These are phyloP conservation scores for Cinnamomum micranthum DNA, from an alignment of 164 flowering plant genomes.

Conservation along the genomic window DNA sequence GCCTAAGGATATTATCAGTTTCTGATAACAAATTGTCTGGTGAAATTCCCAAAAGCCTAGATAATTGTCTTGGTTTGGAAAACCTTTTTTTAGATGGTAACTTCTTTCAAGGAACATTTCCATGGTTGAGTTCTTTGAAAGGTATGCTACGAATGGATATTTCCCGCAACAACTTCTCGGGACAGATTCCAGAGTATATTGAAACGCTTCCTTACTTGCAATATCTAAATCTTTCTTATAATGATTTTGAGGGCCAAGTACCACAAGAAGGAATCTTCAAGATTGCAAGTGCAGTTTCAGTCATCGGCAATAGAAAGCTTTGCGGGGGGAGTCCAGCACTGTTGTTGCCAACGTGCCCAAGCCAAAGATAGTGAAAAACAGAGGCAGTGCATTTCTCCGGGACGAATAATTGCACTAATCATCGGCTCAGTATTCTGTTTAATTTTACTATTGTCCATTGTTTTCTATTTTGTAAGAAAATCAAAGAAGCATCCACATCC, in stretches of 20 bases:
- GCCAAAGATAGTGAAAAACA: neutral
- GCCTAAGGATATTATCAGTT: neutral
- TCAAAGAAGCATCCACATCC: neutral
- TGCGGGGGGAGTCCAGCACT: constrained; percentile 36
- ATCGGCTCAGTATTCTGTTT: neutral
- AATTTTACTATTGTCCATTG: neutral
- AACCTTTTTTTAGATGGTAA: neutral
- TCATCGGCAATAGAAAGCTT: constrained; percentile 28
- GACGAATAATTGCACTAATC: neutral
- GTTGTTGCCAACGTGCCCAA: constrained; percentile 24
- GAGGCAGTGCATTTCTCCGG: neutral
- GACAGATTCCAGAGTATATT: constrained; percentile 24
- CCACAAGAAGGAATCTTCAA: constrained; percentile 35
- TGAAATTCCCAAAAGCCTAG: neutral
- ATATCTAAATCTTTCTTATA: constrained; percentile 23
- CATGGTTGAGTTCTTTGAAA: constrained; percentile 18
- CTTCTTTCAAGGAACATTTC: constrained; percentile 4
- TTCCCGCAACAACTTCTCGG: constrained; percentile 29
- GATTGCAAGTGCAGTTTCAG: constrained; percentile 25
- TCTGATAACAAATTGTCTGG: neutral
- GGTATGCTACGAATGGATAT: constrained; percentile 18
- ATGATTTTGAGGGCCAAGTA: constrained; percentile 21
- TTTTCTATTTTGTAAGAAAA: neutral
- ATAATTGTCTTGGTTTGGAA: neutral
- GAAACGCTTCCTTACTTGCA: constrained; percentile 9